Evolutionary conservation across 495 filamentous ascomycete genomes (phyloP), one percentile per base, ranked within the genome.

Genomic region (Penicillium coprophilum): DNA sequence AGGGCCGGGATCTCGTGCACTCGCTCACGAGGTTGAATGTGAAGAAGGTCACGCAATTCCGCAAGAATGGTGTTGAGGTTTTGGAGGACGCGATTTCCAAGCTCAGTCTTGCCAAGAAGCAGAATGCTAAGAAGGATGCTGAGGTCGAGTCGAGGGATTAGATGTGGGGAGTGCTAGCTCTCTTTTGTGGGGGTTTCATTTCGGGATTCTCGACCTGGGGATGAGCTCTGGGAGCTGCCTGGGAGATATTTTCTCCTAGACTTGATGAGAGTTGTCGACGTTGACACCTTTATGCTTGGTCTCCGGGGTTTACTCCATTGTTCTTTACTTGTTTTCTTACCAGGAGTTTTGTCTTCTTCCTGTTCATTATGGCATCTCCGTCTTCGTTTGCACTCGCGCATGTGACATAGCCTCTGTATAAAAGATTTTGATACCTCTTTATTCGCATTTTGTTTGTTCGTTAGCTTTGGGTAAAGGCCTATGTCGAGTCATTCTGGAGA

Each of bases 11-110:
- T 39, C 69, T 70, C 4, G 72, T 89, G 55, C 86, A 83, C 56
- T 80, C 88, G 3, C 70, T 94, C 39, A 97, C 93, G 28, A 73
- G 75, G 31, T 79, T 73, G 71, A 97, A 97, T 72, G 82, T 93
- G 20, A 66, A 69, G 53, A 97, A 98, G 73, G 90, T 96, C n/a
- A 95, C 91, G 47, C 74, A 76, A 63, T 97, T 80, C 75, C 79
- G 94, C 50, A 67, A 78, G 58, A 69, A 81, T 53, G 93, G 93
- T 21, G 72, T 87, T 65, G 65, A 77, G 31, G 81, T 77, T 32
- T 75, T 97, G 60, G 87, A 92, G 67, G 61, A 69, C 40, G 83
- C 88, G 80, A 88, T 96, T n/a, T 65, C 78, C 67, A 80, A 77
- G 74, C 76, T 90, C 53, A 73, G 76, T 28, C 50, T 71, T 30